Conservation (phyloP, 116 monocot genomes). For the Trichopus zeylanicus region DNA sequence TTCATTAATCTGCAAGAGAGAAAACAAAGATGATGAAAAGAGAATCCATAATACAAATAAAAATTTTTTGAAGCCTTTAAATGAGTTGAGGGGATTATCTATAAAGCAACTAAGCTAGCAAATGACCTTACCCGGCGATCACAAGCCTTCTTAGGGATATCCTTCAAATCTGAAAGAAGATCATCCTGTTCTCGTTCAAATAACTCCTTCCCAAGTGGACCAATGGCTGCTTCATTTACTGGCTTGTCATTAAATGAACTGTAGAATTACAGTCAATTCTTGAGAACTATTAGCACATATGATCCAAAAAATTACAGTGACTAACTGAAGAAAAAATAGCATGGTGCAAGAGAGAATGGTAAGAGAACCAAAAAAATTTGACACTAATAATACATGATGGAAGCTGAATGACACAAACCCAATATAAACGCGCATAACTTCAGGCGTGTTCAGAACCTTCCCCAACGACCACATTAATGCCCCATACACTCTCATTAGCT, state of each 20-base stretch:
- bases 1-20: conserved; percentile 67
- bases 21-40: background rate
- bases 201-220: conserved; percentile 74
- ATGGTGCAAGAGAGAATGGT: no score
- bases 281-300: no score
- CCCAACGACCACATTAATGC: conserved; percentile 92
- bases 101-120: background rate
- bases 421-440: conserved; percentile 87
- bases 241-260: conserved; percentile 75
- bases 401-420: conserved; percentile 17
- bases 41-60: background rate
- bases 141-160: conserved; percentile 2
- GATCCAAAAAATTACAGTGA: no score
- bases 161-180: background rate
- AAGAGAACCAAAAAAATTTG: background rate
- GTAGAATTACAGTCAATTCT: background rate
- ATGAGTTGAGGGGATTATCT: background rate
- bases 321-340: no score
- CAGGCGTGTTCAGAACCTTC: conserved; percentile 86
- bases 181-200: conserved; percentile 45
- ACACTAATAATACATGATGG: no score
- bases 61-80: background rate
- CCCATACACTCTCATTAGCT: conserved; percentile 97
- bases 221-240: conserved; percentile 59
- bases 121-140: background rate